These are phyloP conservation scores for Kwoniella pini DNA, from an alignment of 768 basidiomycete genomes.

Conservation along the genomic window DNA sequence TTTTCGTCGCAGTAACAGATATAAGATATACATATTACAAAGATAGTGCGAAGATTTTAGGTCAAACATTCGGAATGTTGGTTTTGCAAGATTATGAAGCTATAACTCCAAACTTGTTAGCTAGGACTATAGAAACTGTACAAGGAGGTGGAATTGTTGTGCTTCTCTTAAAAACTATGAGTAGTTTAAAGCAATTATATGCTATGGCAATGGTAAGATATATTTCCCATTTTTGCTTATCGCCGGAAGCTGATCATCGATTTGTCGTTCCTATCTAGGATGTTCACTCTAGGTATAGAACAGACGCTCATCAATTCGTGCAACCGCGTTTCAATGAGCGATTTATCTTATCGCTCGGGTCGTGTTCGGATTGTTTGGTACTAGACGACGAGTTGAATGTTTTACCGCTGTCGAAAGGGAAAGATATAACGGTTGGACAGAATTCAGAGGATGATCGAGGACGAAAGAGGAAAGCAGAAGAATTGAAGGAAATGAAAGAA, in stretches of 20 bases:
- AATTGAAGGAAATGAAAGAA: conserved; percentile 73
- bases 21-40: conserved; percentile 99
- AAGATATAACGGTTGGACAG: conserved; percentile 76
- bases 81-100: conserved; percentile 98
- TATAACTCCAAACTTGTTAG: conserved; percentile 93
- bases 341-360: conserved; percentile 94
- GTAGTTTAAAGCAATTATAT: conserved; percentile 84
- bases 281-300: conserved; percentile 91
- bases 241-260: background rate
- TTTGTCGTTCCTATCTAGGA: conserved; percentile 63
- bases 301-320: conserved; percentile 73
- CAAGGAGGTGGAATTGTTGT: conserved; percentile 85
- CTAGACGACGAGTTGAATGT: conserved; percentile 98
- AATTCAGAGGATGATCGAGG: conserved; percentile 57
- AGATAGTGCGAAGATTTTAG: conserved; percentile 93
- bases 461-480: conserved; percentile 63
- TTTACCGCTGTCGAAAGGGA: conserved; percentile 89
- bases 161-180: conserved; percentile 90
- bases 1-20: conserved; percentile 97
- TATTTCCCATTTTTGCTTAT: background rate
- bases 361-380: conserved; percentile 87
- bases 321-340: conserved; percentile 94
- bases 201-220: conserved; percentile 73
- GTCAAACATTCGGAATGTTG: conserved; percentile 97
- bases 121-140: conserved; percentile 95